Percentiles rank a stretch among this genome's conserved stretches.
Conservation (phyloP, 1,139 yeast species). For the Yamadazyma songkhlaensis region DNA sequence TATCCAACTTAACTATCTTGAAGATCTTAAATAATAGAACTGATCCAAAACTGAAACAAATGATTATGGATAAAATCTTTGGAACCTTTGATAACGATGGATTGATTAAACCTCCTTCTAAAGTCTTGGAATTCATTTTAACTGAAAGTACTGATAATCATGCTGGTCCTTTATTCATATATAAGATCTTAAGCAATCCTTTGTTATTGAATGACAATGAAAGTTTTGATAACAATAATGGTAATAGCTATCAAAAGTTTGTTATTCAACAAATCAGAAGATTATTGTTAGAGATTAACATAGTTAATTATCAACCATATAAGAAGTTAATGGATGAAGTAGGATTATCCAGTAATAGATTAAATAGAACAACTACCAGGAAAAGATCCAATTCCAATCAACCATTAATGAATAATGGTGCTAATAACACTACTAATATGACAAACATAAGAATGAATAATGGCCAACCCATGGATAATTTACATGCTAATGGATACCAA, state of each 20-base stretch:
- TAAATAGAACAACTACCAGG: conserved; percentile 24
- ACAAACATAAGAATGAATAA: neutral
- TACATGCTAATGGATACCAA: conserved; percentile 3
- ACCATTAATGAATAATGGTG: neutral
- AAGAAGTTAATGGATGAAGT: conserved; percentile 91
- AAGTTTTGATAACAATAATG: conserved; percentile 16
- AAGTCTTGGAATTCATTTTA: conserved; percentile 46
- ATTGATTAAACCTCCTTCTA: conserved; percentile 23
- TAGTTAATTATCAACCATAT: conserved; percentile 64
- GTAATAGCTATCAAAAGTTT: conserved; percentile 52
- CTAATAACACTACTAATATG: neutral
- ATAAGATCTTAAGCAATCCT: conserved; percentile 73
- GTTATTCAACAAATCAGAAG: conserved; percentile 60
- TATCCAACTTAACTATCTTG: conserved; percentile 80
- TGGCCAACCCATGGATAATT: neutral
- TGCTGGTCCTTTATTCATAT: conserved; percentile 83
- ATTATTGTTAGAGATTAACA: conserved; percentile 57
- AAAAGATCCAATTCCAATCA: conserved; percentile 4
- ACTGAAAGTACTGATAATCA: conserved; percentile 49
- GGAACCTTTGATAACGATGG: conserved; percentile 38
- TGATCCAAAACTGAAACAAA: conserved; percentile 60
- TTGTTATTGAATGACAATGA: conserved; percentile 35
- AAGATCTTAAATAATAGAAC: conserved; percentile 72
- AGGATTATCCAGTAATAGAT: conserved; percentile 54
- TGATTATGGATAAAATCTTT: conserved; percentile 64